Evolutionary conservation across 1,284 basidiomycete species (phyloP), one percentile per base, ranked within the genome.

Genomic region (Ganoderma sinense): DNA sequence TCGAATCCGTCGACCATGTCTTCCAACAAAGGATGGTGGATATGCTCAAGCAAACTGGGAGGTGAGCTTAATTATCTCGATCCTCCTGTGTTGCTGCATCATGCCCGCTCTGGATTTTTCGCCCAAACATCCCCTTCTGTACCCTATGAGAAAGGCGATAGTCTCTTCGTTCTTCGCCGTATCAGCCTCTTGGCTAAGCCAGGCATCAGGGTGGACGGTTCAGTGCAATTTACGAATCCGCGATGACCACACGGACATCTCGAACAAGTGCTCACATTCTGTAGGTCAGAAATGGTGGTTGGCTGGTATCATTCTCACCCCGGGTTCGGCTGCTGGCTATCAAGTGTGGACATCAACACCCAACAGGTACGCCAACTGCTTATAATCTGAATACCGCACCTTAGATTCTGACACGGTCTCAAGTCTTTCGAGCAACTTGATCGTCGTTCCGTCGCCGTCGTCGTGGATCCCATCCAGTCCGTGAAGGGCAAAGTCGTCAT

Each of bases 291-390:
- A 85, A 97, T 94, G 91, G 98, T 99, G 13, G 98, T 99, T 0
- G 98, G 98, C 10, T 99, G 98, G 98, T 99, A 99, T 81, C 98
- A 99, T 83, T 99, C 98, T 62, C 98, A 99, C 85, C 98, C 98
- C 66, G 98, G 98, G 39, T 99, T 99, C 81, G 98, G 98, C 6
- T 99, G 98, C 82, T 99, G 98, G 98, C 85, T 99, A 51, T 98
- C 96, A 63, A 97, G 96, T 76, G 98, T 99, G 51, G 98, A 99
- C 84, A 97, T 99, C 80, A 99, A 99, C 84, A 99, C 98, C 6
- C 98, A 99, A 81, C 97, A 98, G 85, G 96, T 94, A 70, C 39
- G 59, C 8, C 26, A 61, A 40, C 1, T 29, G 16, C 36, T 61
- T 26, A 14, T 41, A 18, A 29, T 23, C 14, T 14, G 4, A 59